These are phyloP conservation scores for Cochliopodium minus DNA, from an alignment of 208 protist species.

Conservation along the genomic window DNA sequence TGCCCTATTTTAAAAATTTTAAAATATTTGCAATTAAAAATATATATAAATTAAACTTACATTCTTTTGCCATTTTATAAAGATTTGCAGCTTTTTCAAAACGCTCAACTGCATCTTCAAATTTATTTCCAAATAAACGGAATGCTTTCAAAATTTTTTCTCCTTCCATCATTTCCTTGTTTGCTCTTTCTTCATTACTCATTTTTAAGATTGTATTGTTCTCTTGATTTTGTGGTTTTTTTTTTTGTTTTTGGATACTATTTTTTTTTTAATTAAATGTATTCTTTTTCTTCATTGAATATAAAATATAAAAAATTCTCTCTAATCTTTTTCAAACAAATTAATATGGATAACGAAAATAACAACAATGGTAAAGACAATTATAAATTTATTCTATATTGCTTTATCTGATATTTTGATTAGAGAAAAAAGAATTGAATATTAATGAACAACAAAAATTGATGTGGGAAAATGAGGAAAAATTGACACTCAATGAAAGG, in stretches of 20 bases:
- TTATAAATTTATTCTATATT: too few species aligned
- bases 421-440: too few species aligned
- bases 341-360: too few species aligned
- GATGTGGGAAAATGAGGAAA: too few species aligned
- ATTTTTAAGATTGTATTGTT: neutral
- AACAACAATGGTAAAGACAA: too few species aligned
- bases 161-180: slow-evolving; percentile 6
- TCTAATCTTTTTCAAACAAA: too few species aligned
- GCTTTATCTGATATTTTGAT: too few species aligned
- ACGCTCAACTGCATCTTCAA: slow-evolving; percentile 12
- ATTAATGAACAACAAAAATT: too few species aligned
- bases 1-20: neutral
- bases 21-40: neutral
- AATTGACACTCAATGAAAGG: too few species aligned
- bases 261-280: neutral
- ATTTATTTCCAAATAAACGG: slow-evolving; percentile 6
- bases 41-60: neutral
- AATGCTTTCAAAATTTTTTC: slow-evolving; percentile 14
- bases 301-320: too few species aligned
- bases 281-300: neutral
- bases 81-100: slow-evolving; percentile 13
- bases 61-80: slow-evolving; percentile 20
- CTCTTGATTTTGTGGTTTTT: neutral
- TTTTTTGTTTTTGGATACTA: neutral
- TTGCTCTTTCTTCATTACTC: slow-evolving; percentile 12